Evolutionary conservation across 257 asterid genomes (phyloP).

Genomic region (Jacaranda copaia): DNA sequence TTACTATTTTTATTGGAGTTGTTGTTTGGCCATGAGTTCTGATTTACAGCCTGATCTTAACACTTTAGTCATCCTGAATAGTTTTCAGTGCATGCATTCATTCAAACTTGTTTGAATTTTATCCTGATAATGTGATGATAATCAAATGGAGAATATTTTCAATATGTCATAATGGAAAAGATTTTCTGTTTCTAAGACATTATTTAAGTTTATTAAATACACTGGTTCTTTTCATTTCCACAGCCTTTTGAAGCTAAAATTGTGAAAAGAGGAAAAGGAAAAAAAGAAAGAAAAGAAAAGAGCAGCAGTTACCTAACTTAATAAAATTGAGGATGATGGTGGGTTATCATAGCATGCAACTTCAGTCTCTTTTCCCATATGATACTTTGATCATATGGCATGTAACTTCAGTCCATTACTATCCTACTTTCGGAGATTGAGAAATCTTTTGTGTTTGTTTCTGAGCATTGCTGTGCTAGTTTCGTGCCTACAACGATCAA

Average conservation of each 20-base stretch:
- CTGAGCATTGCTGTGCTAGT: neutral
- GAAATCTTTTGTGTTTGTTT: neutral
- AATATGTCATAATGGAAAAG: slow-evolving; percentile 13
- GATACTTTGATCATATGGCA: slow-evolving; percentile 8
- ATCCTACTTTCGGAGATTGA: neutral
- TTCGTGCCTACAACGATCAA: neutral
- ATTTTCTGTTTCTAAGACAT: slow-evolving; percentile 2
- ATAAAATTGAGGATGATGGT: neutral
- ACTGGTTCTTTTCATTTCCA: slow-evolving; percentile 13
- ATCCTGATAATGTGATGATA: neutral
- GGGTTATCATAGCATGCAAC: neutral
- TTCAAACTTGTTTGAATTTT: neutral
- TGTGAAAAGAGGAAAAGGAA: neutral
- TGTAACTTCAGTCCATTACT: neutral
- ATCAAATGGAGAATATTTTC: slow-evolving; percentile 10
- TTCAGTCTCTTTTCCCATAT: neutral
- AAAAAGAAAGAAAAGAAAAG: neutral
- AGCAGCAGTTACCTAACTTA: neutral
- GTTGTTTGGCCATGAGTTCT: slow-evolving; percentile 16
- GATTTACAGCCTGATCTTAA: slow-evolving; percentile 17
- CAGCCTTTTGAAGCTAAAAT: slow-evolving; percentile 29
- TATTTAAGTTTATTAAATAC: neutral
- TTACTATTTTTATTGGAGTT: slow-evolving; percentile 17
- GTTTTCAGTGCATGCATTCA: neutral
- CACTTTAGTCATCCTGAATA: neutral